Conservation (phyloP, 768 basidiomycete genomes). For the Pleurotus platypus region DNA sequence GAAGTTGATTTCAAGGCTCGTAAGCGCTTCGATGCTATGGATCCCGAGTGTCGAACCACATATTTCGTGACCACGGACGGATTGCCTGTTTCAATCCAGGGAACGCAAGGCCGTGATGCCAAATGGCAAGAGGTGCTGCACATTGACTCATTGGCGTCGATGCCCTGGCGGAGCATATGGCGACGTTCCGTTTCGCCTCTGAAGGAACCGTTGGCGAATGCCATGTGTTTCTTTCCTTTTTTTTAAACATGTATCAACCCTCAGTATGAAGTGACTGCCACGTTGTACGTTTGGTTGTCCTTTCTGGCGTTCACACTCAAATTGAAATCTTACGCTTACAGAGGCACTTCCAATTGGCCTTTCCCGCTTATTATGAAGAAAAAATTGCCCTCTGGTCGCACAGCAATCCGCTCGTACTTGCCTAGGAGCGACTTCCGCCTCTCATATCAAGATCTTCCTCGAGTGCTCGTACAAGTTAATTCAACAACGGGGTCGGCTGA, state of each 20-base stretch:
- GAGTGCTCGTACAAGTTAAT: constrained; percentile 4
- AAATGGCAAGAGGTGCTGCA: too few relatives aligned
- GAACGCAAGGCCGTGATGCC: too few relatives aligned
- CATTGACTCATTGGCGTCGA: too few relatives aligned
- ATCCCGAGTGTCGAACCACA: too few relatives aligned
- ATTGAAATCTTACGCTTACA: not conserved
- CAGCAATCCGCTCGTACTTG: not conserved
- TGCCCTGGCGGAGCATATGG: too few relatives aligned
- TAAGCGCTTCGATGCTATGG: too few relatives aligned
- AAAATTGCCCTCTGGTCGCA: not conserved
- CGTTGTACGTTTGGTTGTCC: not conserved
- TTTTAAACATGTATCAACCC: not conserved
- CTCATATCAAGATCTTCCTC: not conserved
- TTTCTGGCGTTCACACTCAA: not conserved
- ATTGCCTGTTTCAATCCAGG: too few relatives aligned
- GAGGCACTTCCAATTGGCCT: not conserved
- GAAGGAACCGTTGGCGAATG: not conserved
- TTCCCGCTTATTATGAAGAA: not conserved
- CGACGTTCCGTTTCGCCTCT: not conserved
- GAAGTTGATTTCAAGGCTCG: too few relatives aligned
- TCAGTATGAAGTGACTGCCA: not conserved
- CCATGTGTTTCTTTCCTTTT: not conserved
- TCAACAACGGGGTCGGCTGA: not conserved
- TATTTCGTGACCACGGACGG: too few relatives aligned
- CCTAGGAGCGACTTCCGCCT: constrained; percentile 3